Conservation (phyloP, 176 grass and related monocot species). For the Musa schizocarpa region DNA sequence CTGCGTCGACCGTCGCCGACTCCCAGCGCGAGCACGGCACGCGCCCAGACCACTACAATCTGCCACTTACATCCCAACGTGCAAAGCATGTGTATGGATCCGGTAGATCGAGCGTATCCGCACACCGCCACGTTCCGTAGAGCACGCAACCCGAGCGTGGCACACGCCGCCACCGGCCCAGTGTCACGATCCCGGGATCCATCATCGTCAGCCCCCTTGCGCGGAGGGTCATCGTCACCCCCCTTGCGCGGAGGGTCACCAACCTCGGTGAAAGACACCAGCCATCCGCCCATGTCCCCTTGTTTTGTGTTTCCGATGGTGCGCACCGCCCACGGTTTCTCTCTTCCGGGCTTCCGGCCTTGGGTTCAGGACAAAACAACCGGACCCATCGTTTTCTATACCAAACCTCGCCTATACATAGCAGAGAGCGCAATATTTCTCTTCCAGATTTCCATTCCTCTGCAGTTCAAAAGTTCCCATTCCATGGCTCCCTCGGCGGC, state of each 20-base stretch:
- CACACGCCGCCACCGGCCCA: background rate
- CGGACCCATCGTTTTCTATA: background rate
- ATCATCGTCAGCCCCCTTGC: background rate
- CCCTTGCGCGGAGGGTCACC: no score
- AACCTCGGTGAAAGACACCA: background rate
- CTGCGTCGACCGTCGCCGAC: no score
- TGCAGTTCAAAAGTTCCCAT: background rate
- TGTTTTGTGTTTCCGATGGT: background rate
- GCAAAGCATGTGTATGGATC: background rate
- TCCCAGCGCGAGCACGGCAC: no score
- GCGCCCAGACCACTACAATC: no score
- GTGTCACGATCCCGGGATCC: no score
- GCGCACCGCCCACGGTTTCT: background rate
- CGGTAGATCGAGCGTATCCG: background rate
- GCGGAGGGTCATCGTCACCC: background rate
- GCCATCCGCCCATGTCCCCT: background rate
- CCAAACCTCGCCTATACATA: background rate
- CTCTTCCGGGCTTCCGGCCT: background rate
- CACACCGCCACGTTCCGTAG: background rate
- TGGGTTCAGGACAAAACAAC: background rate
- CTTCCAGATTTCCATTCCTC: no score
- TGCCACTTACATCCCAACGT: no score
- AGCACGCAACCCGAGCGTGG: background rate
- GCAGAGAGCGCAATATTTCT: background rate
- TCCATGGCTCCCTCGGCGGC: constrained; percentile 68